Percentiles rank a stretch among this genome's conserved stretches.
Evolutionary conservation across 768 basidiomycete species (phyloP).

Genomic region (Infundibulicybe gibba): DNA sequence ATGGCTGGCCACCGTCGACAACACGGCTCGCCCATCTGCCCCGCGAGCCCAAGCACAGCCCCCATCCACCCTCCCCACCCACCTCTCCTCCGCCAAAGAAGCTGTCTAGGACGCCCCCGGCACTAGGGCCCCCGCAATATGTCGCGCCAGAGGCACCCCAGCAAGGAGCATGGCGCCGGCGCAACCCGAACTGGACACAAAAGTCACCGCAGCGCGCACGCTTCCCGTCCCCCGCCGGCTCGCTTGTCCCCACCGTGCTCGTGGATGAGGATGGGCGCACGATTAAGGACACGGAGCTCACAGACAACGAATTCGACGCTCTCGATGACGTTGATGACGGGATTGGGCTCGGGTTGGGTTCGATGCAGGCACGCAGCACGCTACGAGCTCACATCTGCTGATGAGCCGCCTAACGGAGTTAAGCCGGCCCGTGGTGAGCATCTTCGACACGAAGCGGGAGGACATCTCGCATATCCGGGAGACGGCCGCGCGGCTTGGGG

Average conservation of each 20-base stretch:
- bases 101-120: too few species aligned
- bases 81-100: neutral
- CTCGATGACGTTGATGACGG: neutral
- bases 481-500: constrained; percentile 19
- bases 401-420: constrained; percentile 2
- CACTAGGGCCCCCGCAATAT: constrained; percentile 4
- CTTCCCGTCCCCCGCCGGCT: constrained; percentile 5
- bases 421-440: constrained; percentile 20
- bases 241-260: constrained; percentile 18
- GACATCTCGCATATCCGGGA: constrained; percentile 19
- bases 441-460: constrained; percentile 22
- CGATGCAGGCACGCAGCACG: too few species aligned
- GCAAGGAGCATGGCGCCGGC: constrained; percentile 17
- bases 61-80: neutral
- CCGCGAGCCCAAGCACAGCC: neutral
- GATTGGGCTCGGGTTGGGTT: too few species aligned
- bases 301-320: neutral
- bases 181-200: constrained; percentile 30
- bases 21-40: too few species aligned
- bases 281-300: constrained; percentile 7
- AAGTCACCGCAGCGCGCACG: constrained; percentile 5
- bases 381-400: too few species aligned
- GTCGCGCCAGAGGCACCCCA: constrained; percentile 13
- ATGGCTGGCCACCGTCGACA: constrained; percentile 41
- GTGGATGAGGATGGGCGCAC: constrained; percentile 19